A percentile compares a stretch with the other conserved stretches of the same genome.
These are phyloP conservation scores for Penicillium macrosclerotiorum DNA, from an alignment of 495 filamentous ascomycete species.

Conservation along the genomic window DNA sequence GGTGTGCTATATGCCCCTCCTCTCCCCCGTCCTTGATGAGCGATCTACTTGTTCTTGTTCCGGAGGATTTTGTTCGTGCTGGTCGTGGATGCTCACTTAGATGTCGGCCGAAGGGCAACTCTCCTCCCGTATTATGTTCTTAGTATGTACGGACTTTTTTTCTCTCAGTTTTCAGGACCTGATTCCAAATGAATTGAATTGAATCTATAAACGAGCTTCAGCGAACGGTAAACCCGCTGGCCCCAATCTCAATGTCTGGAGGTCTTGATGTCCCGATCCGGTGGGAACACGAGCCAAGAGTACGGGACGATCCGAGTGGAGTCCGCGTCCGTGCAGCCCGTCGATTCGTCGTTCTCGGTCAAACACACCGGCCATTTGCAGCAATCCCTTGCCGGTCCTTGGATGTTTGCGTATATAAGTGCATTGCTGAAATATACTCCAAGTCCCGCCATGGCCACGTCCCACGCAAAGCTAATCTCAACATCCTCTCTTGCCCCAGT, in stretches of 20 bases:
- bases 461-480: background rate
- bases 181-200: background rate
- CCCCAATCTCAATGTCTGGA: too few species aligned
- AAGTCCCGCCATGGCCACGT: background rate
- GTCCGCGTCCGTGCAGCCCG: background rate
- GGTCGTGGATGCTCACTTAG: background rate
- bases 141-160: background rate
- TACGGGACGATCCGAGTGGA: background rate
- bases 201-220: too few species aligned
- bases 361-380: background rate
- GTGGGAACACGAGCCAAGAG: too few species aligned
- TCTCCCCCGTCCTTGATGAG: slow-evolving; percentile 10
- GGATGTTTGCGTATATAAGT: too few species aligned
- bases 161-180: background rate
- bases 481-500: background rate
- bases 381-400: slow-evolving; percentile 4
- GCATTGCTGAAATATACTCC: too few species aligned
- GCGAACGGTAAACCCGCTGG: too few species aligned
- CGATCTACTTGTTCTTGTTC: slow-evolving; percentile 13
- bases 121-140: background rate
- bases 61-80: background rate
- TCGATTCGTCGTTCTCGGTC: too few species aligned
- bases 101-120: background rate
- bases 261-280: too few species aligned
- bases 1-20: slow-evolving; percentile 10